These are phyloP conservation scores for Backusella luteola DNA, from an alignment of 192 early-diverging fungal genomes.

Conservation along the genomic window DNA sequence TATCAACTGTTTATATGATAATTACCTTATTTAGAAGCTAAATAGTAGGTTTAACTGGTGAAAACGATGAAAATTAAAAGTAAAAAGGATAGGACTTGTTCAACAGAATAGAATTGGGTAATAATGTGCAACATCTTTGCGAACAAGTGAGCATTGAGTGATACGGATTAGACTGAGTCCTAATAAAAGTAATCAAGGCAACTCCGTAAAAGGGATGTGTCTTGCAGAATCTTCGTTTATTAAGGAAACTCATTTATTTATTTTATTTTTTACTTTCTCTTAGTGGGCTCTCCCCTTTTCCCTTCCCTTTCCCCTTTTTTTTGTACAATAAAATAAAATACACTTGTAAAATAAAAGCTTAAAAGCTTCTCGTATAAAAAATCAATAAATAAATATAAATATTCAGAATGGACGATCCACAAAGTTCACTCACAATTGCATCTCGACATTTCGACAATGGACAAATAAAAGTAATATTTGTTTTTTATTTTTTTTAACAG, in stretches of 20 bases:
- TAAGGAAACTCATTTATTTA: conserved; percentile 11
- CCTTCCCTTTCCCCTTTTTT: neutral
- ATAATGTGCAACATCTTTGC: neutral
- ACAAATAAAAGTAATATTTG: conserved; percentile 28
- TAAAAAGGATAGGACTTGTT: neutral
- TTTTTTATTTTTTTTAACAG: neutral
- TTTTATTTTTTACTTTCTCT: neutral
- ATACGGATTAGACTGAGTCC: neutral
- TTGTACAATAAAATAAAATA: neutral
- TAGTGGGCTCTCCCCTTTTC: neutral
- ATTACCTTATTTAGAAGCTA: neutral
- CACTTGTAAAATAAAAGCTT: neutral
- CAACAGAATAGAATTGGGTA: neutral
- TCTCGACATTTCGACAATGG: conserved; percentile 24
- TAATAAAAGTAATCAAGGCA: conserved; percentile 1
- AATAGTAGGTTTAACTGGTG: neutral
- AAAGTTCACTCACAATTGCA: conserved; percentile 14
- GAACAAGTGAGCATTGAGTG: neutral
- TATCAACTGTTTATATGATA: neutral
- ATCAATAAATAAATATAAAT: conserved; percentile 4
- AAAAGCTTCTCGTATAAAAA: neutral
- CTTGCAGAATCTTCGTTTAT: conserved; percentile 2
- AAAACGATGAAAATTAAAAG: neutral
- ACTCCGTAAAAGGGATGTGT: conserved; percentile 8
- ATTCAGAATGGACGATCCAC: conserved; percentile 28